Percentiles rank a stretch among this genome's conserved stretches.
Conservation (phyloP, 116 monocot genomes). For the Posidonia oceanica region DNA sequence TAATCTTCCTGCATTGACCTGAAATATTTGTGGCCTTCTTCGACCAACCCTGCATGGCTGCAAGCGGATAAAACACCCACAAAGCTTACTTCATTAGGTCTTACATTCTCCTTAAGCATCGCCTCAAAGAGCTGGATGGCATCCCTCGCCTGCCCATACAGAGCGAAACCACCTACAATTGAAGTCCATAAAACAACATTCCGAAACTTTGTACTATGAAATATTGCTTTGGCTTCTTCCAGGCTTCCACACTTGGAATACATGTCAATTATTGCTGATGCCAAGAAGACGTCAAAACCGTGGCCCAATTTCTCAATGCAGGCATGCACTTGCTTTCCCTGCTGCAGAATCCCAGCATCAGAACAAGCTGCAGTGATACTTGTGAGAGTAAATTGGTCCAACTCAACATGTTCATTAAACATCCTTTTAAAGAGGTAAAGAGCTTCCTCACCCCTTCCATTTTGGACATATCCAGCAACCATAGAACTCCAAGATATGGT, state of each 20-base stretch:
- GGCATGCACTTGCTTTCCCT: conserved; percentile 60
- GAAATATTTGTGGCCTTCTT: conserved; percentile 52
- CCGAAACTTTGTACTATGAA: conserved; percentile 10
- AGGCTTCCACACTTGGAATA: conserved; percentile 85
- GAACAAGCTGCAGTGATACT: conserved; percentile 58
- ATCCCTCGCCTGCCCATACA: conserved; percentile 47
- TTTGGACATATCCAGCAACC: conserved; percentile 67
- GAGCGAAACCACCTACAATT: conserved; percentile 47
- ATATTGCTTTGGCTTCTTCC: conserved; percentile 41
- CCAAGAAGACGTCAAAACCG: conserved; percentile 32
- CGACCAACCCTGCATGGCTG: conserved; percentile 50
- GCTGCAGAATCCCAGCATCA: conserved; percentile 41
- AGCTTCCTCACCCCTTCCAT: conserved; percentile 51
- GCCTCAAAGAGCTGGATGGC: conserved; percentile 43
- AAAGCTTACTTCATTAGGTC: conserved; percentile 69
- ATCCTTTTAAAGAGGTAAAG: conserved; percentile 38
- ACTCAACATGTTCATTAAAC: conserved; percentile 20
- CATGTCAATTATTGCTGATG: conserved; percentile 59
- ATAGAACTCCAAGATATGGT: conserved; percentile 60
- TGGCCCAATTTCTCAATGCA: conserved; percentile 53
- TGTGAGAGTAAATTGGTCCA: conserved; percentile 49
- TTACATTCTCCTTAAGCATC: conserved; percentile 57
- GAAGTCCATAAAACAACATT: conserved; percentile 72
- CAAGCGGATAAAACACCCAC: conserved; percentile 65
- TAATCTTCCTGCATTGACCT: conserved; percentile 48